These are phyloP conservation scores for Alternaria brassicicola DNA, from an alignment of 2,329 filamentous ascomycete species.

Conservation along the genomic window DNA sequence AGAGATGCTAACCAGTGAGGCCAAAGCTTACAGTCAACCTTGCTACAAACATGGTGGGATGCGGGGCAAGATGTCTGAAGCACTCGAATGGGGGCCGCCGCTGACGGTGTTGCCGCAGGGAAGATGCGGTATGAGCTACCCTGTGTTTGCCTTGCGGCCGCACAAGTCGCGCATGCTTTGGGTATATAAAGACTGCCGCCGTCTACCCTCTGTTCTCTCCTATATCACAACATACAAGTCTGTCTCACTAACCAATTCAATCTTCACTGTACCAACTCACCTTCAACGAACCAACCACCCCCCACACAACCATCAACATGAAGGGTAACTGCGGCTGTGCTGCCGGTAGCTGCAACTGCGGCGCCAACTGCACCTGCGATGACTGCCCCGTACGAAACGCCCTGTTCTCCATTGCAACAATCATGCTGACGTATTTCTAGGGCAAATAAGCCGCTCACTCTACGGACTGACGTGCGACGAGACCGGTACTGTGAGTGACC, in stretches of 20 bases:
- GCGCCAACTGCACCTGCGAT: slow-evolving; percentile 31
- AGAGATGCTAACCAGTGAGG: neutral
- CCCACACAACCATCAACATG: slow-evolving; percentile 10
- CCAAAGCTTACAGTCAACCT: neutral
- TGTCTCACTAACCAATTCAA: neutral
- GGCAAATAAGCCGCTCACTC: slow-evolving; percentile 23
- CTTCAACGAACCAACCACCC: slow-evolving; percentile 2
- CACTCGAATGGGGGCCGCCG: neutral
- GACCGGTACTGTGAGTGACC: slow-evolving; percentile 2
- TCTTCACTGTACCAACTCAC: neutral
- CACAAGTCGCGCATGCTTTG: slow-evolving; percentile 29
- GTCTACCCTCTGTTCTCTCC: neutral
- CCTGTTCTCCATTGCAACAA: neutral
- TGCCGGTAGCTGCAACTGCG: slow-evolving; percentile 34
- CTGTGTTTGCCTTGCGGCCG: slow-evolving; percentile 7
- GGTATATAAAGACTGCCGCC: slow-evolving; percentile 18
- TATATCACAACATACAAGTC: neutral
- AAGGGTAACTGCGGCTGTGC: slow-evolving; percentile 37
- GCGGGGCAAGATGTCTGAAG: slow-evolving; percentile 1
- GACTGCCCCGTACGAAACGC: slow-evolving; percentile 32
- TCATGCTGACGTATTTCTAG: slow-evolving; percentile 3
- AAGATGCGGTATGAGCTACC: neutral
- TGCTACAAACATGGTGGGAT: neutral
- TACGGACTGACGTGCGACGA: neutral
- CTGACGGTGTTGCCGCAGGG: neutral